Evolutionary conservation across 2,329 filamentous ascomycete species (phyloP), one percentile per base, ranked within the genome.

Genomic region (Fusarium vanettenii): DNA sequence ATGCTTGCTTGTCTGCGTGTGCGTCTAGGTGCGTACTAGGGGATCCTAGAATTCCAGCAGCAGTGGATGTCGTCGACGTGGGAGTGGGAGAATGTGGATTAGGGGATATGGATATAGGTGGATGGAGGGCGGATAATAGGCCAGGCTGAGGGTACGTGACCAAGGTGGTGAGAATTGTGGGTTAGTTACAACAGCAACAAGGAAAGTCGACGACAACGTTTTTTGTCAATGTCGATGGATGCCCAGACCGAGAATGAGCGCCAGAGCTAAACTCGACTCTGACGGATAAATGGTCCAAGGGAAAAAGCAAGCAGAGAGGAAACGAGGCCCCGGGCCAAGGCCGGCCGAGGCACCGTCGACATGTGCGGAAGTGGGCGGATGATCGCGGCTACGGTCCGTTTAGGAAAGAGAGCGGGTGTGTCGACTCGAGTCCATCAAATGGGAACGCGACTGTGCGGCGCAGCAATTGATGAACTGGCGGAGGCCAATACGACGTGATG

Each of bases 301-400:
- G 45, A 29, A 52, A 52, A 52, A 52, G 25, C 48, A 60, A 60
- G 41, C 37, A 66, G 43, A 31, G 18, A 43, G 20, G 14, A 16
- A 39, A 43, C 11, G 22, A 64, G 31, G 20, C 25, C 35, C 20
- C 31, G n/a, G 52, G 35, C 62, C 59, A 56, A 63, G 67, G 65
- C 35, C 50, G 33, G 48, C 59, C 39, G 48, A 52, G 48, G 48
- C 48, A 52, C 43, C 43, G 6, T 18, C 61, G 37, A 62, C 71
- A 73, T 72, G 73, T 74, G 69, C 57, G 64, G 68, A 74, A 64
- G 57, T 50, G 35, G 60, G 29, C 27, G 13, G 57, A 48, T 48
- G 43, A 48, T 48, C 22, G 43, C 43, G 48, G 48, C 27, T 52
- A 52, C 18, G 48, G 18, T 27, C 48, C 22, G 48, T 39, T 39